Percentiles rank a stretch among this genome's conserved stretches.
These are phyloP conservation scores for Aspergillus sp. DNA, from an alignment of 2,329 filamentous ascomycete species.

Conservation along the genomic window DNA sequence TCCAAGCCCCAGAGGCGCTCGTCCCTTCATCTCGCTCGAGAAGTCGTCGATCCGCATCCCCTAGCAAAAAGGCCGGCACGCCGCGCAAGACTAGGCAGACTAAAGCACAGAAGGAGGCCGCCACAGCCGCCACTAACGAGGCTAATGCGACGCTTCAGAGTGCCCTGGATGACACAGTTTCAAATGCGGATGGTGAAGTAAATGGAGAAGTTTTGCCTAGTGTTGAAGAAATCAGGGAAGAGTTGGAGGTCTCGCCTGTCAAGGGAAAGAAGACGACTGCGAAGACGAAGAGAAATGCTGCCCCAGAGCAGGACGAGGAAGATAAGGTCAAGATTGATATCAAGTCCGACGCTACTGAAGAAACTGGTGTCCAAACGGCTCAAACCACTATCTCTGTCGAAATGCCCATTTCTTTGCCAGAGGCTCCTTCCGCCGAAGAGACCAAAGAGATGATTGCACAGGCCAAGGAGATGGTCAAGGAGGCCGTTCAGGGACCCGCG, in stretches of 20 bases:
- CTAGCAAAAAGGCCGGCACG: slow-evolving; percentile 52
- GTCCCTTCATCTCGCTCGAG: slow-evolving; percentile 46
- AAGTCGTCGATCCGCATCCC: slow-evolving; percentile 60
- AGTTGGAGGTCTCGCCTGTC: slow-evolving; percentile 25
- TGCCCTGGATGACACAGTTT: slow-evolving; percentile 46
- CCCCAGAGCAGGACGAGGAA: slow-evolving; percentile 16
- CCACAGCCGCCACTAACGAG: slow-evolving; percentile 49
- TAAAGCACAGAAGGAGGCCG: slow-evolving; percentile 50
- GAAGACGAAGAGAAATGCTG: slow-evolving; percentile 23
- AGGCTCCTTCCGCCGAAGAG: slow-evolving; percentile 73
- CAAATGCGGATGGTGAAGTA: slow-evolving; percentile 26
- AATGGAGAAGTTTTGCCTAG: slow-evolving; percentile 28
- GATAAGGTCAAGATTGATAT: slow-evolving; percentile 66
- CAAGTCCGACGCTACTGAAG: slow-evolving; percentile 54
- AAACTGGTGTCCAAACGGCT: slow-evolving; percentile 59
- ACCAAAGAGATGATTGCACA: slow-evolving; percentile 80
- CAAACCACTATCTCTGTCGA: slow-evolving; percentile 75
- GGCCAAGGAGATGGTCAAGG: slow-evolving; percentile 84
- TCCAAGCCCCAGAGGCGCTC: slow-evolving; percentile 36
- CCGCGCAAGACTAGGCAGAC: slow-evolving; percentile 56
- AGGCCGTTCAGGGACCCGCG: slow-evolving; percentile 54
- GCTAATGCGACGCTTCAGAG: slow-evolving; percentile 51
- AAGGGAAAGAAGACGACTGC: slow-evolving; percentile 21
- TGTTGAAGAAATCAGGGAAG: slow-evolving; percentile 28
- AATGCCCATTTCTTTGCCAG: slow-evolving; percentile 65